Conservation (phyloP, 441 rosid species). For the Jatropha podagrica region DNA sequence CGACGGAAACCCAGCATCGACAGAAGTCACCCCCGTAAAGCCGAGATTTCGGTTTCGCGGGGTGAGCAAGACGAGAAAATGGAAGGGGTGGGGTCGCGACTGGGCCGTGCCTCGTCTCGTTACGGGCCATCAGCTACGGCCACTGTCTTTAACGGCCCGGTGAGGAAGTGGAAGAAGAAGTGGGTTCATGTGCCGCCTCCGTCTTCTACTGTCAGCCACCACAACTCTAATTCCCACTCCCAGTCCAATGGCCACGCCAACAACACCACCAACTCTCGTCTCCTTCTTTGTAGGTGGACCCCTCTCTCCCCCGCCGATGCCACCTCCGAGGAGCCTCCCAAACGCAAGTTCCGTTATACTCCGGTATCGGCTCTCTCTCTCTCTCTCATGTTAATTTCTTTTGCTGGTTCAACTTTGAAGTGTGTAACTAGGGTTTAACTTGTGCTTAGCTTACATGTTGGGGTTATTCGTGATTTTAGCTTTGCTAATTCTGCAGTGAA, state of each 20-base stretch:
- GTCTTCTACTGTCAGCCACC: conserved; percentile 41
- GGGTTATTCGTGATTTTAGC: not conserved
- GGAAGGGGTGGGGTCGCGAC: conserved; percentile 96
- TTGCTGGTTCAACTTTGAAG: not conserved
- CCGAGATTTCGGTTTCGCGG: conserved; percentile 16
- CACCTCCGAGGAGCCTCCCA: conserved; percentile 65
- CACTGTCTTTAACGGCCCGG: conserved; percentile 86
- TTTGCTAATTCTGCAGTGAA: not conserved
- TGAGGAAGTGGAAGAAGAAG: conserved; percentile 95
- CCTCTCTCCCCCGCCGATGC: conserved; percentile 53
- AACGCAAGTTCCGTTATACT: conserved; percentile 78
- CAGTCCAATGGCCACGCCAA: conserved; percentile 20
- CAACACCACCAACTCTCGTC: conserved; percentile 39
- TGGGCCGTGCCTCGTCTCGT: conserved; percentile 91
- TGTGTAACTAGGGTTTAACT: not conserved
- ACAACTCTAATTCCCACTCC: conserved; percentile 36
- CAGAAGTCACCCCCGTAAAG: not conserved
- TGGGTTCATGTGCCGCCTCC: conserved; percentile 93
- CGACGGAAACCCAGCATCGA: not conserved
- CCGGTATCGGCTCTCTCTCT: conserved; percentile 48
- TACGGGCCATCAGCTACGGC: conserved; percentile 72
- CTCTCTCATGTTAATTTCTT: not conserved
- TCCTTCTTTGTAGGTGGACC: conserved; percentile 81
- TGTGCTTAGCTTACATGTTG: not conserved
- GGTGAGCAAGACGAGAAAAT: conserved; percentile 32